These are phyloP conservation scores for Thoreauomyces humboldtii DNA, from an alignment of 192 early-diverging fungal genomes.

Conservation along the genomic window DNA sequence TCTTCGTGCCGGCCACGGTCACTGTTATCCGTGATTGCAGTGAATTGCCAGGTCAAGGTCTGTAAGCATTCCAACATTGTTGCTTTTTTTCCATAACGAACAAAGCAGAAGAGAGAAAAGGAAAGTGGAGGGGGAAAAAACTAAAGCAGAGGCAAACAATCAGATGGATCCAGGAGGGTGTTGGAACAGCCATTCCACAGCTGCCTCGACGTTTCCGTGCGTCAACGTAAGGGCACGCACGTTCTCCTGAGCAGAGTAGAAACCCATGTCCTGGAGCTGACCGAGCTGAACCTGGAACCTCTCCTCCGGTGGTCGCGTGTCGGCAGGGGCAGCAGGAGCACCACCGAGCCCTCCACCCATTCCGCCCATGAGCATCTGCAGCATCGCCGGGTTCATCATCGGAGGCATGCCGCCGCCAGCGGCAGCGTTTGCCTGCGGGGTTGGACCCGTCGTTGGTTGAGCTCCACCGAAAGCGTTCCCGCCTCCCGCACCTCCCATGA, in stretches of 20 bases:
- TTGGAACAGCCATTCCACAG: slow-evolving; percentile 80
- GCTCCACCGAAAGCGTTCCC: no score
- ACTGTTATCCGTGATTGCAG: no score
- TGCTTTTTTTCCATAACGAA: no score
- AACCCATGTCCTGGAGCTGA: slow-evolving; percentile 94
- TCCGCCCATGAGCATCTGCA: slow-evolving; percentile 27
- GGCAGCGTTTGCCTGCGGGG: not conserved
- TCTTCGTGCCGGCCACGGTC: no score
- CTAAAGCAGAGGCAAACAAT: no score
- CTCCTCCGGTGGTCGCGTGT: slow-evolving; percentile 45
- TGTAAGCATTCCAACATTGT: no score
- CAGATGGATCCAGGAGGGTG: not conserved
- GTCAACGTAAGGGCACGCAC: slow-evolving; percentile 80
- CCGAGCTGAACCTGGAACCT: slow-evolving; percentile 66
- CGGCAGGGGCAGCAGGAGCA: slow-evolving; percentile 7
- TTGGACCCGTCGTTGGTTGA: no score
- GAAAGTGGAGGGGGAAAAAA: no score
- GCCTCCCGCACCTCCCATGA: slow-evolving; percentile 32
- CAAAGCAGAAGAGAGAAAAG: no score
- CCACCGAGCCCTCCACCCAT: not conserved
- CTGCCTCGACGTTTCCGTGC: slow-evolving; percentile 88
- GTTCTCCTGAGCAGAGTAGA: slow-evolving; percentile 85
- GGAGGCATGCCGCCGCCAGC: not conserved
- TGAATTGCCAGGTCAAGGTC: no score
- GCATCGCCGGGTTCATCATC: slow-evolving; percentile 25